Percentiles rank a stretch among this genome's conserved stretches.
phyloP scores from a whole-genome alignment of 2,329 filamentous ascomycete species.

The Penicillium sp. region DNA sequence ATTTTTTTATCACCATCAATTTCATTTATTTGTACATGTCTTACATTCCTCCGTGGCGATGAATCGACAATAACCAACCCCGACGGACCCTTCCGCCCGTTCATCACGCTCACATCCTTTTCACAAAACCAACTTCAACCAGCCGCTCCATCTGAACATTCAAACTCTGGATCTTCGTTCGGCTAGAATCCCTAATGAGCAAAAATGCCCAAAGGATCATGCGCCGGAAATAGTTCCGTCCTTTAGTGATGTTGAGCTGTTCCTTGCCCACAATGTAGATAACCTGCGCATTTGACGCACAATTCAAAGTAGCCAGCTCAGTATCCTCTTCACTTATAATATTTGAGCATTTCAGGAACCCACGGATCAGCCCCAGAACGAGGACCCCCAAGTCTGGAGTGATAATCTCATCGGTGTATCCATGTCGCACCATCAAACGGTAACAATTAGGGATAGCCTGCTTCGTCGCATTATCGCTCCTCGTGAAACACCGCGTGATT shows the following conservation, averaged over 20 bases:
- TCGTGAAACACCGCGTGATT: not conserved
- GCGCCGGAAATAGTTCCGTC: constrained; percentile 27
- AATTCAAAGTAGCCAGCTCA: constrained; percentile 36
- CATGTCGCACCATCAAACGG: constrained; percentile 67
- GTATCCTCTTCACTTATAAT: not conserved
- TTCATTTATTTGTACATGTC: no score
- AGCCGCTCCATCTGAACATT: constrained; percentile 38
- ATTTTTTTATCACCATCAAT: no score
- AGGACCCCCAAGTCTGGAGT: constrained; percentile 62
- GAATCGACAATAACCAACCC: no score
- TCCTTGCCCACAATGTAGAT: constrained; percentile 51
- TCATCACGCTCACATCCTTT: constrained; percentile 21
- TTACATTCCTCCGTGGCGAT: no score
- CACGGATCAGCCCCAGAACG: constrained; percentile 59
- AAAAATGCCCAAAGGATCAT: constrained; percentile 35
- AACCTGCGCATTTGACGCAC: constrained; percentile 48
- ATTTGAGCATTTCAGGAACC: not conserved
- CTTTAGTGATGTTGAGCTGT: constrained; percentile 36
- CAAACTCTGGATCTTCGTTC: constrained; percentile 39
- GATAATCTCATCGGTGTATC: constrained; percentile 71
- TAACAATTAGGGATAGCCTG: constrained; percentile 63
- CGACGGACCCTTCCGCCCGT: no score
- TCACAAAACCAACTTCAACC: constrained; percentile 45
- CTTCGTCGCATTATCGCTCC: constrained; percentile 22
- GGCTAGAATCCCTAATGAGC: constrained; percentile 40